Base-by-base conservation (phyloP, 1,139 yeast species). In the Candida sp. region DNA sequence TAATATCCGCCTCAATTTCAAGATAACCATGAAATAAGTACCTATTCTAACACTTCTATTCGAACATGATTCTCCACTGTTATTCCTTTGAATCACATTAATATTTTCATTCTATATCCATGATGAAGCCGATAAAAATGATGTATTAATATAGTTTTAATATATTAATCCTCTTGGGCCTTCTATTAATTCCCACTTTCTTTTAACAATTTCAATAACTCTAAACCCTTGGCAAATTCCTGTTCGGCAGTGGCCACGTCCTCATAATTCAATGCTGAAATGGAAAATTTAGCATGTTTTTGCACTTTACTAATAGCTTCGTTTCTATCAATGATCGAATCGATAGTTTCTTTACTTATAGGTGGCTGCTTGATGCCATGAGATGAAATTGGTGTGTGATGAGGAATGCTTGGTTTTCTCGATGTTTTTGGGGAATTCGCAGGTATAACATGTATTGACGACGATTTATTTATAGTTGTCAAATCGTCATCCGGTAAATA, bases 221-320 rank as follows among this genome's bases (percentile, higher is more conserved):
- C 75, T 43, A 91, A 66, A 0, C 97, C 96, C 23, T 70, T 60
- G 35, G 68, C 65, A 36, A 93, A 70, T 62, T 93, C 96, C n/a
- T 66, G 67, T 40, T 85, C 80, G 0, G 98, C 98, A 0, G 98
- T 93, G 4, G 63, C 72, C 38, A 82, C 69, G 56, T 93, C 99
- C 50, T 93, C 98, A 61, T 90, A 93, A 60, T 90, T 91, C 53
- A 93, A 75, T 0, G 99, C 99, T 40, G 96, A 87, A 7, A 91
- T 84, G 3, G 97, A 98, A 62, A 84, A 93, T 61, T 85, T 87
- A 41, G 97, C 93, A 52, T 82, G 87, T 57, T 87, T 89, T 58
- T 91, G 97, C 0, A 90, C 87, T 51, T 75, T 70, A n/a, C 78
- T 52, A 21, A 86, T 81, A 33, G 75, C 70, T 46, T 86, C 89